A percentile compares a stretch with the other conserved stretches of the same genome.
Evolutionary conservation across 176 grass and related monocot species (phyloP).

Genomic region (Triticum monococcum): DNA sequence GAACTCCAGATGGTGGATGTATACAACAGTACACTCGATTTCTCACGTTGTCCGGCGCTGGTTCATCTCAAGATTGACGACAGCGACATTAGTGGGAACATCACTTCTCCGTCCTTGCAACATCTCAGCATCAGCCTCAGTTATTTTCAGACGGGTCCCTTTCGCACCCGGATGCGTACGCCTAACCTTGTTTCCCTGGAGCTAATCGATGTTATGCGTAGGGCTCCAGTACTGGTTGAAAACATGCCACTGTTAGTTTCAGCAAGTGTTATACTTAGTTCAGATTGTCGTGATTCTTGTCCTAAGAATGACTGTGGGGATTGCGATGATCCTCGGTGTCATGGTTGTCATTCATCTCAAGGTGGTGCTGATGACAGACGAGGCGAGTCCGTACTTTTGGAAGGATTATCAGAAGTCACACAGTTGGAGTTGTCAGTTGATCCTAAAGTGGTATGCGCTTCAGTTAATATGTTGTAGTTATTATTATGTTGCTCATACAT

Average conservation of each 20-base stretch:
- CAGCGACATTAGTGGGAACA: background rate
- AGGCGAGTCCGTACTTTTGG: background rate
- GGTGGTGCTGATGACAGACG: background rate
- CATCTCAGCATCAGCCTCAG: background rate
- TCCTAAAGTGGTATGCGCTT: background rate
- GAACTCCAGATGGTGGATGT: background rate
- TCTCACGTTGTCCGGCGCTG: background rate
- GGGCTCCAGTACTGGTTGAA: background rate
- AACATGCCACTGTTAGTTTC: background rate
- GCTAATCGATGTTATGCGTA: background rate
- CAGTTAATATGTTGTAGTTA: background rate
- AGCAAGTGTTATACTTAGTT: background rate
- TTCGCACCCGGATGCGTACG: background rate
- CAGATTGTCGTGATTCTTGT: background rate
- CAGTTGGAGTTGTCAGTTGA: background rate
- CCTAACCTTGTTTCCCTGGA: background rate
- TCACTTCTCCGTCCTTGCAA: background rate
- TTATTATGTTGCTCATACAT: background rate
- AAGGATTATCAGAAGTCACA: background rate
- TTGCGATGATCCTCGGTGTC: background rate
- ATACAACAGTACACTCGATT: background rate
- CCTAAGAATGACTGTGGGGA: background rate
- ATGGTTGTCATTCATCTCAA: background rate
- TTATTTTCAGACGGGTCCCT: background rate
- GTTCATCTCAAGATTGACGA: background rate